phyloP scores from a whole-genome alignment of 768 basidiomycete genomes.

The Mycena albidolilacea region DNA sequence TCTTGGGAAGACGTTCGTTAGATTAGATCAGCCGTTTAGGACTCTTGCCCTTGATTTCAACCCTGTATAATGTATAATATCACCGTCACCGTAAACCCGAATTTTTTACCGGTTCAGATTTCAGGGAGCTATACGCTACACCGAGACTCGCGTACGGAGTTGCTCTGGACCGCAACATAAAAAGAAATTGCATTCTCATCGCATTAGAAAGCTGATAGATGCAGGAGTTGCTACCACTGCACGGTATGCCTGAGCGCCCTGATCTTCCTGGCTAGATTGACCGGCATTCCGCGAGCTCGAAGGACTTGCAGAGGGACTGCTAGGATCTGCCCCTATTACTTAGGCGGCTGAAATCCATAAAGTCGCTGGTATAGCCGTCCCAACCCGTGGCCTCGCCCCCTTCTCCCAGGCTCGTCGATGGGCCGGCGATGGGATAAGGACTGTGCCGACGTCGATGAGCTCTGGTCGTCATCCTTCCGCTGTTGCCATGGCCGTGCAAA shows the following conservation, averaged over 20 bases:
- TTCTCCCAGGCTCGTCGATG: not conserved
- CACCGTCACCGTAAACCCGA: not conserved
- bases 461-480: not conserved
- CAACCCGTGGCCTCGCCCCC: not conserved
- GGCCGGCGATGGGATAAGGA: conserved; percentile 8
- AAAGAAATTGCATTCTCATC: too few relatives aligned
- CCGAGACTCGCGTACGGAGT: too few relatives aligned
- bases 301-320: not conserved
- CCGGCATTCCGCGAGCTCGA: not conserved
- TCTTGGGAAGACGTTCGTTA: conserved; percentile 78
- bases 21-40: conserved; percentile 56
- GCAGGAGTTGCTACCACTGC: conserved; percentile 4
- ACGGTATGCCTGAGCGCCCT: not conserved
- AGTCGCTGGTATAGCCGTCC: not conserved
- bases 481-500: not conserved
- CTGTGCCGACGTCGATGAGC: conserved; percentile 5
- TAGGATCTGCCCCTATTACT: not conserved
- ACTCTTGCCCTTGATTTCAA: not conserved
- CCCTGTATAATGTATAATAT: not conserved
- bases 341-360: not conserved
- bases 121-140: too few relatives aligned
- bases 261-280: not conserved
- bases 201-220: too few relatives aligned
- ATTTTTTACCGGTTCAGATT: too few relatives aligned
- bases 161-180: too few relatives aligned